Base-by-base conservation (phyloP, 225 moss, liverwort and hornwort genomes). In the Anthoceros angustus region DNA sequence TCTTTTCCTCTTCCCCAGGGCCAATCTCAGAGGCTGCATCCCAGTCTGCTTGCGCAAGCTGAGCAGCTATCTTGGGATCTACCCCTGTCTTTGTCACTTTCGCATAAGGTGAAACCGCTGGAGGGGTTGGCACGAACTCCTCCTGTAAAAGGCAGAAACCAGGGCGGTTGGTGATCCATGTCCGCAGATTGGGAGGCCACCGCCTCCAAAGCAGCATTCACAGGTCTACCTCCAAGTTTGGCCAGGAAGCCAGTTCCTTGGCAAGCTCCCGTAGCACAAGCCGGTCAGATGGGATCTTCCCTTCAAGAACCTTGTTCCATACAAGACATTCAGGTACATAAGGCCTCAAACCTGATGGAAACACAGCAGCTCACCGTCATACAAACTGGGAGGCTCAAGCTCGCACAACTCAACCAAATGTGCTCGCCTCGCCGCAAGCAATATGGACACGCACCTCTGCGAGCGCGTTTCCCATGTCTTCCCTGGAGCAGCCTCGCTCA, bases 401-500 rank as follows among this genome's bases (percentile, higher is more conserved):
- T 23, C 12, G 10, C 23, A 41, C 42, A 38, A n/a, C 9, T 20
- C 39, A 40, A 21, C 10, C 25, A 15, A 40, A 25, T 7, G 23
- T 7, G 23, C 21, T 41, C 11, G 16, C 43, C 15, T 21, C 18
- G 60, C 40, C 0, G 9, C 4, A 70, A 40, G 42, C 38, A 63
- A 21, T 6, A 7, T 60, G 50, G 42, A 7, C 41, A 42, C 16
- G 32, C 26, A 95, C 95, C 88, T 89, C 88, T 72, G 77, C 67
- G 10, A 98, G 87, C 61, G 88, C 92, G 70, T 49, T 64, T 62
- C 73, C 95, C 87, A 98, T 25, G 23, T 98, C 95, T 65, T 92
- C 91, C 70, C 78, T 81, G 16, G 95, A 98, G 65, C 95, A 98
- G 43, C 95, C 95, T 55, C 95, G 81, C 4, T 92, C 95, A 79